These are phyloP conservation scores for Darksidea phi DNA, from an alignment of 495 filamentous ascomycete species.

Conservation along the genomic window DNA sequence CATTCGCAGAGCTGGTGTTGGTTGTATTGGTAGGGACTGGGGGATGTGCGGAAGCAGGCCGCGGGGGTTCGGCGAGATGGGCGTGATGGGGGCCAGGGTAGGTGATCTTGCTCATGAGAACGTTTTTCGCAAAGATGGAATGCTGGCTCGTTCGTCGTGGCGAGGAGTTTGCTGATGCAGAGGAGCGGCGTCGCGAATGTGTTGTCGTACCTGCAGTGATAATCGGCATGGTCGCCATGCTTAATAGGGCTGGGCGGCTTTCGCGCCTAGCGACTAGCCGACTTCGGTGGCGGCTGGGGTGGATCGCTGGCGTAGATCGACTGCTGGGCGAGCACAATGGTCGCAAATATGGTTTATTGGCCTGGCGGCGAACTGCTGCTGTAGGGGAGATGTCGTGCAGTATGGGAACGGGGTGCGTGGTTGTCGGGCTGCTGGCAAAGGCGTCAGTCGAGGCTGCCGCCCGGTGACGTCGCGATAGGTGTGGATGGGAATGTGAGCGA, in stretches of 20 bases:
- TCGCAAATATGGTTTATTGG: too few species aligned
- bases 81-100: constrained; percentile 31
- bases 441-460: background rate
- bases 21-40: background rate
- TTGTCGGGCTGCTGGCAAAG: background rate
- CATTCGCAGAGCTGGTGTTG: background rate
- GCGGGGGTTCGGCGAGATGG: constrained; percentile 14
- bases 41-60: constrained; percentile 9
- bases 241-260: background rate
- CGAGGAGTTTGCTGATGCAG: constrained; percentile 6
- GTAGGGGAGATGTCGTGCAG: too few species aligned
- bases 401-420: background rate
- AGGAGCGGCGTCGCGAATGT: constrained; percentile 8
- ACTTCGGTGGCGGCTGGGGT: background rate
- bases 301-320: background rate
- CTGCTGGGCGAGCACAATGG: too few species aligned
- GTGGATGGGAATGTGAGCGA: background rate
- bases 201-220: background rate
- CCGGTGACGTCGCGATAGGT: background rate
- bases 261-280: background rate
- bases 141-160: constrained; percentile 36
- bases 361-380: too few species aligned
- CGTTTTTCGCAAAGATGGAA: constrained; percentile 55
- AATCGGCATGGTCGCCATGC: background rate
- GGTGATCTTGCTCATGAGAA: constrained; percentile 55